phyloP scores from a whole-genome alignment of 2,329 filamentous ascomycete genomes.

The Fusarium bulbicola region DNA sequence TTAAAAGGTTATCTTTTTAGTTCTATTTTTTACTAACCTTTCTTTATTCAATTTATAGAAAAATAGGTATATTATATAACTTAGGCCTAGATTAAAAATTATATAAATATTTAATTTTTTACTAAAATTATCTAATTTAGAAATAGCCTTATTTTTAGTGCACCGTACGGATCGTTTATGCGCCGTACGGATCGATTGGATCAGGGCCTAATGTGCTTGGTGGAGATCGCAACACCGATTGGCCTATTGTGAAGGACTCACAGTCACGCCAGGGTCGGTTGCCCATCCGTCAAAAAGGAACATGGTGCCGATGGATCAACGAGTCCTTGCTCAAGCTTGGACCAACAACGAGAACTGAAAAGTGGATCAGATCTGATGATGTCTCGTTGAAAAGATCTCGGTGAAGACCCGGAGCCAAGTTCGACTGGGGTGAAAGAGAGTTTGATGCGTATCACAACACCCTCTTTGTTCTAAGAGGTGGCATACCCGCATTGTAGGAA shows the following conservation, averaged over 20 bases:
- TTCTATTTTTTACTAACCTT: too few relatives aligned
- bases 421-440: background rate
- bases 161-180: too few relatives aligned
- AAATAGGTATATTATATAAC: too few relatives aligned
- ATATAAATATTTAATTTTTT: too few relatives aligned
- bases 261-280: conserved; percentile 12
- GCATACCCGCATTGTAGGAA: background rate
- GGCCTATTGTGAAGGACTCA: background rate
- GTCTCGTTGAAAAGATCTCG: conserved; percentile 36
- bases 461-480: background rate
- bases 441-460: conserved; percentile 19
- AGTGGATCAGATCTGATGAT: conserved; percentile 33
- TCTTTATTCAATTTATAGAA: too few relatives aligned
- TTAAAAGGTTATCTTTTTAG: too few relatives aligned
- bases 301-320: conserved; percentile 16
- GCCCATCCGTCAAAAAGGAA: conserved; percentile 4
- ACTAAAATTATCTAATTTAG: too few relatives aligned
- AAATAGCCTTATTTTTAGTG: too few relatives aligned
- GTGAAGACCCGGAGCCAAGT: conserved; percentile 33
- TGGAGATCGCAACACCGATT: conserved; percentile 9
- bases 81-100: too few relatives aligned
- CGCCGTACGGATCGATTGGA: too few relatives aligned
- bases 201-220: too few relatives aligned
- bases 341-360: conserved; percentile 9
- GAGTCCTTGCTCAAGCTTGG: conserved; percentile 16